Percentiles rank a stretch among this genome's conserved stretches.
phyloP scores from a whole-genome alignment of 495 filamentous ascomycete genomes.

The Letharia lupina region DNA sequence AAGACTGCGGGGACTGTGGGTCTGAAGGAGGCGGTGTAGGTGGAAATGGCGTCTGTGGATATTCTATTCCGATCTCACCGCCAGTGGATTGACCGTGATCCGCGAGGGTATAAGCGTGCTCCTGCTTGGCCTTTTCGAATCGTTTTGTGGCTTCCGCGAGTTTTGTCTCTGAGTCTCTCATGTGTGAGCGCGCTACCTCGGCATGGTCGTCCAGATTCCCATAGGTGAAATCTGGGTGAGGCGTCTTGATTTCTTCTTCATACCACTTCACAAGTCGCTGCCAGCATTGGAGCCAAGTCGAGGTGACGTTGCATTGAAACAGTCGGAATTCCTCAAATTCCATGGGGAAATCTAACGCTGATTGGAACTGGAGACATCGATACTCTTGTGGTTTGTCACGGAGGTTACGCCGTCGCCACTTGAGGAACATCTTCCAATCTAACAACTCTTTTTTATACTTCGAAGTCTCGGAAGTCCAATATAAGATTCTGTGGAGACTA shows the following conservation, averaged over 20 bases:
- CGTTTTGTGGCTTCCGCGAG: neutral
- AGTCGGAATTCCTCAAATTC: neutral
- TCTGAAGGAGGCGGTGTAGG: too few relatives aligned
- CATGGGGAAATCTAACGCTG: neutral
- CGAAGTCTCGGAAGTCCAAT: neutral
- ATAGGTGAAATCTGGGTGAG: neutral
- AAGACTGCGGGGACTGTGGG: too few relatives aligned
- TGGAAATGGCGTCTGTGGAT: neutral
- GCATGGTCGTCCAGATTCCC: neutral
- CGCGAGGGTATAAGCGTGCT: neutral
- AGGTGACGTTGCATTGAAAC: neutral
- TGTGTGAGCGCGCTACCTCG: neutral
- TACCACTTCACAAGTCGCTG: neutral
- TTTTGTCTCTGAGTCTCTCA: neutral
- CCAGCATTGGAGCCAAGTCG: neutral
- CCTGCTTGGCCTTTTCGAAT: neutral
- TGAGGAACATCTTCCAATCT: neutral
- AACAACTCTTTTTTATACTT: neutral
- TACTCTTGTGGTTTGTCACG: neutral
- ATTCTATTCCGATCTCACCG: neutral
- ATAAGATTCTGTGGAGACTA: neutral
- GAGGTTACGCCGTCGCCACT: neutral
- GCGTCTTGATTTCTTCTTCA: neutral
- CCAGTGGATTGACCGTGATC: neutral
- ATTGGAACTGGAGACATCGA: neutral